Base-by-base conservation (phyloP, 306 rosid genomes). In the Medicago ruthenica region DNA sequence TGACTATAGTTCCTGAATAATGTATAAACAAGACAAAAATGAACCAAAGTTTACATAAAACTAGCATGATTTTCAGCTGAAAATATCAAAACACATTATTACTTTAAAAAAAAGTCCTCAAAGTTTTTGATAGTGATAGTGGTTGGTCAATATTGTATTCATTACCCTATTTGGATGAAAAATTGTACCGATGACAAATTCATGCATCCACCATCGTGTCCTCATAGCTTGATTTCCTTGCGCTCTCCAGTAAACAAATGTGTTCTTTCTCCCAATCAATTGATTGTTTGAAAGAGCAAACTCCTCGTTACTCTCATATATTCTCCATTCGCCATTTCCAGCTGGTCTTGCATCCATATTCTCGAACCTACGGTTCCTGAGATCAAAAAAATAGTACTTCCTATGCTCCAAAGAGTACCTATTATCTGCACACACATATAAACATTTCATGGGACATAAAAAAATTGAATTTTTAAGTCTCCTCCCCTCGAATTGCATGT, bases 261-360 rank as follows among this genome's bases (percentile, higher is more conserved):
- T 78, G 55, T 67, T 87, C 71, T 77, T 86, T 4, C 80, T 42
- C 9, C 89, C 97, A 18, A 85, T 9, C 57, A 22, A 81, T 27
- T 41, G 42, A 53, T 0, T 53, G 15, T 4, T 20, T 17, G 9
- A 16, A 3, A 41, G 36, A 41, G 2, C 5, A 66, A 92, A 67
- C 5, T 61, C 57, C 22, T 65, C 82, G 8, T 57, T 86, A 31
- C 70, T 80, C 2, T 88, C 89, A 7, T 41, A 16, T 1, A 54
- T 54, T 47, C 81, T 90, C 98, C 98, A 90, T 34, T 76, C 75
- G 0, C 96, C 94, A 54, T 73, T 75, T 4, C 88, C 96, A 40
- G 78, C 81, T 1, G 12, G 34, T 55, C 71, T 87, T 73, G 60
- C 70, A 41, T 55, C 27, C 8, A 16, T 31, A 21, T 65, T 64